A percentile compares a stretch with the other conserved stretches of the same genome.
phyloP scores from a whole-genome alignment of 306 rosid genomes.

The Oemleria cerasiformis region DNA sequence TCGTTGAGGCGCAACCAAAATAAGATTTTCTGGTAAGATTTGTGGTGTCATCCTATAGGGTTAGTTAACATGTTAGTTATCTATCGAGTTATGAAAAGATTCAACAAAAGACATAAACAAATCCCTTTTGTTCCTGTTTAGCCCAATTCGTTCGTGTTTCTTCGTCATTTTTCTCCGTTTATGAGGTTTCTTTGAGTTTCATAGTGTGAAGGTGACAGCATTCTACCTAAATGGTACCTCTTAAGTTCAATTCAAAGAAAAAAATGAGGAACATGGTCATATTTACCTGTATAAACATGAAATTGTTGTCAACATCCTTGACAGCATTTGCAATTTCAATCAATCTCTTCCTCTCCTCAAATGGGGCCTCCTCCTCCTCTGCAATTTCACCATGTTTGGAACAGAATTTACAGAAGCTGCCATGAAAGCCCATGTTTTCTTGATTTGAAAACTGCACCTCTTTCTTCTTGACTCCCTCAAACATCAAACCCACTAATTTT shows the following conservation, averaged over 20 bases:
- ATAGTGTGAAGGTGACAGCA: too few species aligned
- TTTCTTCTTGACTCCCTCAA: constrained; percentile 17
- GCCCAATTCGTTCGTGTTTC: too few species aligned
- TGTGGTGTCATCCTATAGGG: too few species aligned
- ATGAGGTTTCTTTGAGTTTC: too few species aligned
- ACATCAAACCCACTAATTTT: background rate
- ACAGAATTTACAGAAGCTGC: constrained; percentile 27
- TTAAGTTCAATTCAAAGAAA: background rate
- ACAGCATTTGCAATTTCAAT: constrained; percentile 30
- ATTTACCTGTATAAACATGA: constrained; percentile 31
- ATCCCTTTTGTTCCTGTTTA: too few species aligned
- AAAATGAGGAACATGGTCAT: background rate
- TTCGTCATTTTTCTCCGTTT: too few species aligned
- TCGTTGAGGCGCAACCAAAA: too few species aligned
- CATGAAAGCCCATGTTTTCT: constrained; percentile 23
- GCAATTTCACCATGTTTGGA: constrained; percentile 24
- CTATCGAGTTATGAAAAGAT: too few species aligned
- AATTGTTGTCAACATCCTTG: constrained; percentile 25
- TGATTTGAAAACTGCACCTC: constrained; percentile 10
- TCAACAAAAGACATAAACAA: too few species aligned
- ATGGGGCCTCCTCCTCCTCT: constrained; percentile 15
- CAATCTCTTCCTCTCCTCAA: constrained; percentile 28
- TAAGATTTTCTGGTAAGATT: too few species aligned
- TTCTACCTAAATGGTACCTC: too few species aligned
- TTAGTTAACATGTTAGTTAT: too few species aligned